Evolutionary conservation across 805 yeast species (phyloP), one percentile per base, ranked within the genome.

Genomic region (Candida tibetensis): DNA sequence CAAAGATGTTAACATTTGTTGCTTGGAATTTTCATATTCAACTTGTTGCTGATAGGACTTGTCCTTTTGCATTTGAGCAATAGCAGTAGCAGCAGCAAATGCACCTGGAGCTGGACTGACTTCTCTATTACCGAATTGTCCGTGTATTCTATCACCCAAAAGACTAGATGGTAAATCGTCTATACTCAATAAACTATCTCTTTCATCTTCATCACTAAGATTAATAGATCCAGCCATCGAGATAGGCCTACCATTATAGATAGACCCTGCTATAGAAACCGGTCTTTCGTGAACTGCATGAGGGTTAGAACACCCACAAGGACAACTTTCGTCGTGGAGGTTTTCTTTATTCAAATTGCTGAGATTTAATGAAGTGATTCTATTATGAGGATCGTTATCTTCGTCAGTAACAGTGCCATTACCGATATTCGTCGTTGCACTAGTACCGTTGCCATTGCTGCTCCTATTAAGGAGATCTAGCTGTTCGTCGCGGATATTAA

Each of bases 61-160:
- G 41, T 48, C 53, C 26, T 54, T 58, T 36, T 62, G 76, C 67
- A 82, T 77, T 22, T 82, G 79, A 14, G 78, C 77, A 34, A 78
- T 59, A 1, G 82, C 79, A 29, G 77, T 69, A 2, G 79, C 79
- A 3, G 89, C 88, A 1, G 82, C 81, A 53, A 63, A 64, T 2
- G 86, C 77, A 4, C 88, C 89, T 0, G 89, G 88, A 1, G 91
- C 90, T 41, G 85, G 86, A 28, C 69, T 68, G 39, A 75, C 81
- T 51, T 81, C 86, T 17, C 51, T 35, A 28, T 41, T 19, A 17
- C 14, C 32, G 25, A 18, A 29, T 10, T 12, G 10, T 10, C 17
- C n/a, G 10, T 16, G 16, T n/a, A 10, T 4, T 15, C 32, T 8
- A 12, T 12, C n/a, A 2, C 27, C 13, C 21, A 26, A 12, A 22